Percentiles rank a stretch among this genome's conserved stretches.
phyloP scores from a whole-genome alignment of 2,329 filamentous ascomycete genomes.

The Exophiala bonariae region DNA sequence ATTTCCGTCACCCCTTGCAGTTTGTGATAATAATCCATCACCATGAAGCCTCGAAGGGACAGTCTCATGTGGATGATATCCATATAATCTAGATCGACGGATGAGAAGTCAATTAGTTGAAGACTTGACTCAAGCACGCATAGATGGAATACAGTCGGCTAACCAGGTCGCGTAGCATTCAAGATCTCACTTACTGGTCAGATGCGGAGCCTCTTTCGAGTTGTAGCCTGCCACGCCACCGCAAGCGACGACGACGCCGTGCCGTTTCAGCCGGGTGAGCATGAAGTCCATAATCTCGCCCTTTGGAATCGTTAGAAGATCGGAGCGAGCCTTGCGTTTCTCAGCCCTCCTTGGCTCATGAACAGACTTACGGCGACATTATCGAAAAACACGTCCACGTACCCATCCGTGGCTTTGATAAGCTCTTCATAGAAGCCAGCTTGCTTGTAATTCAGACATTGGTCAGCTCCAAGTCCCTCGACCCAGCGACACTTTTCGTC shows the following conservation, averaged over 20 bases:
- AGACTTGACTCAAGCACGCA: too few species aligned
- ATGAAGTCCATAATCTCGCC: slow-evolving; percentile 20
- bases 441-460: slow-evolving; percentile 66
- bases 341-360: too few species aligned
- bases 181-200: too few species aligned
- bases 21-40: slow-evolving; percentile 61
- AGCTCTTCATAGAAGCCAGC: slow-evolving; percentile 53
- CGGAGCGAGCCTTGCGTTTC: too few species aligned
- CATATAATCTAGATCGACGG: slow-evolving; percentile 40
- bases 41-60: slow-evolving; percentile 18
- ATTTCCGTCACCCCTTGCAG: slow-evolving; percentile 58
- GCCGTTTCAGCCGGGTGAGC: slow-evolving; percentile 10
- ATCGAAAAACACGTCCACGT: slow-evolving; percentile 71
- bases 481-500: slow-evolving; percentile 68
- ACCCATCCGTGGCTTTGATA: slow-evolving; percentile 5
- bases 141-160: too few species aligned
- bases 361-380: slow-evolving; percentile 41
- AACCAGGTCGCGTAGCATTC: too few species aligned
- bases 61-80: slow-evolving; percentile 48
- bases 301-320: too few species aligned
- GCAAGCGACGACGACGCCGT: slow-evolving; percentile 47
- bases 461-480: slow-evolving; percentile 59
- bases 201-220: too few species aligned
- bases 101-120: too few species aligned
- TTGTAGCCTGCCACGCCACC: slow-evolving; percentile 56